phyloP scores from a whole-genome alignment of 2,329 filamentous ascomycete species.

The Phymatotrichopsis omnivora region DNA sequence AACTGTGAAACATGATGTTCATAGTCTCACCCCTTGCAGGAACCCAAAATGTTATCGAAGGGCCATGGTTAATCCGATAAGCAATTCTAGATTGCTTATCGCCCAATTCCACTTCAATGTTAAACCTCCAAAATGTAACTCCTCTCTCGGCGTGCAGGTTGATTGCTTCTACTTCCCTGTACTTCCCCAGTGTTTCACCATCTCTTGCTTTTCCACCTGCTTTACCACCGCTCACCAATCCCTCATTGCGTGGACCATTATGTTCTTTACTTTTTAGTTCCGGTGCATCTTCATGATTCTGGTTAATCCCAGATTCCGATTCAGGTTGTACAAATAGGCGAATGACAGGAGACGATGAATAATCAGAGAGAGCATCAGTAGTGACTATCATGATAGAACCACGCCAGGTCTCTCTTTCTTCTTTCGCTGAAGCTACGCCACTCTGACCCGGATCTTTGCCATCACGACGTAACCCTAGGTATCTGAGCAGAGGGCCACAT shows the following conservation, averaged over 20 bases:
- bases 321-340: conserved; percentile 72
- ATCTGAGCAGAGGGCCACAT: conserved; percentile 82
- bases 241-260: neutral
- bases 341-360: conserved; percentile 65
- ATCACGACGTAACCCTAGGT: conserved; percentile 70
- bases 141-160: conserved; percentile 77
- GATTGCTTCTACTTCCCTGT: conserved; percentile 71
- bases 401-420: conserved; percentile 73
- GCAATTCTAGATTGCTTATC: conserved; percentile 73
- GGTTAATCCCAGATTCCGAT: neutral
- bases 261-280: neutral
- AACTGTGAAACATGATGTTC: conserved; percentile 99
- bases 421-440: conserved; percentile 34
- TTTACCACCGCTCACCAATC: neutral
- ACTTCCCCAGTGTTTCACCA: conserved; percentile 70
- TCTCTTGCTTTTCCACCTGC: conserved; percentile 41
- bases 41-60: conserved; percentile 87
- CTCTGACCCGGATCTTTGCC: conserved; percentile 38
- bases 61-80: conserved; percentile 89
- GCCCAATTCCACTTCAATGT: conserved; percentile 78
- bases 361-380: conserved; percentile 69
- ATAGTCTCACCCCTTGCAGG: conserved; percentile 73
- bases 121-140: conserved; percentile 95
- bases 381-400: conserved; percentile 96
- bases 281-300: neutral